Evolutionary conservation across 192 early-diverging fungal genomes (phyloP), one percentile per base, ranked within the genome.

Genomic region (Linnemannia hyalina): DNA sequence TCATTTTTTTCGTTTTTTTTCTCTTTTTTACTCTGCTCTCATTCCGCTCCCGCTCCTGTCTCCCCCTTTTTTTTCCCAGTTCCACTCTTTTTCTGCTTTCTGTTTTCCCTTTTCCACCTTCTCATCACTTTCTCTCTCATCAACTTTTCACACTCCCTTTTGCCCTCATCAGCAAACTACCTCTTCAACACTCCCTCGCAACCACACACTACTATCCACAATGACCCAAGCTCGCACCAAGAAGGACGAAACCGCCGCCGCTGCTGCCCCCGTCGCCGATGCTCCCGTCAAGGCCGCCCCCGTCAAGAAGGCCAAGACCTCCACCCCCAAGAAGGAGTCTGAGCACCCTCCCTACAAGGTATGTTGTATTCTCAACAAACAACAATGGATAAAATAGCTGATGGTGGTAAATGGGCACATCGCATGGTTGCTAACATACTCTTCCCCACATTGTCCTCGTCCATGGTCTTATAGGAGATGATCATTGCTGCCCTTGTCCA

Each of bases 401-500:
- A 22, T n/a, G 70, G 22, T n/a, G 22, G 36, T 23, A 35, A 71
- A 40, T 46, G 44, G 22, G 8, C 18, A 11, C 55, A 36, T 52
- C 23, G 35, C 20, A 32, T 73, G 23, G 26, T 41, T 23, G 18
- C 23, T n/a, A 57, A 52, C 32, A 73, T 75, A 22, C 32, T 20
- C 44, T 44, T 40, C 6, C 72, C n/a, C 46, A 29, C 40, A 32
- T 55, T 78, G 20, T 55, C 23, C 18, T 57, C 65, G 46, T 16
- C 70, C 74, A 49, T 54, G 13, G 13, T 46, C 63, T 42, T 77
- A 88, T 80, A 86, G 81, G 86, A 88, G 75, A 88, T 88, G 86
- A 82, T 88, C 76, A 88, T 82, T 75, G 89, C 89, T 75, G 92
- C 91, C 46, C 90, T 93, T 55, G 77, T 91, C 38, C 80, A 88